These are phyloP conservation scores for Ceratobasidium sp. DNA, from an alignment of 1,284 basidiomycete genomes.

Conservation along the genomic window DNA sequence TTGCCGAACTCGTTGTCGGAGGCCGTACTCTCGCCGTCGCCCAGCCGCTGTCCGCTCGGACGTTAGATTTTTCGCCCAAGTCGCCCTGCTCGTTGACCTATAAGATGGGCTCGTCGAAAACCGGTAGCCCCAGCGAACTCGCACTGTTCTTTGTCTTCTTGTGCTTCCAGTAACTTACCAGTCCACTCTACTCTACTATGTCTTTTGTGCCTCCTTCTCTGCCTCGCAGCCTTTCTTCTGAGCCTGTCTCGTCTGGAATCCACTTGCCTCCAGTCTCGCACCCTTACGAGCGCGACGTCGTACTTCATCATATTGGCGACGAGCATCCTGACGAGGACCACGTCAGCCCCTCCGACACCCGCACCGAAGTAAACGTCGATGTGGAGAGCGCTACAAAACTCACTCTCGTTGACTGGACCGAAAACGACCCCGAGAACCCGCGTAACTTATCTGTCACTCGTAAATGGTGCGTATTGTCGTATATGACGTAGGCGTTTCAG, in stretches of 20 bases:
- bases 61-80: not conserved
- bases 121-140: slow-evolving; percentile 4
- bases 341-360: not conserved
- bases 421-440: slow-evolving; percentile 39
- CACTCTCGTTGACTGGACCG: slow-evolving; percentile 27
- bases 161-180: too few species aligned
- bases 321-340: slow-evolving; percentile 39
- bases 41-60: not conserved
- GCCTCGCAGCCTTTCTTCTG: slow-evolving; percentile 7
- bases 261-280: slow-evolving; percentile 29
- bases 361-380: slow-evolving; percentile 19
- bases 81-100: not conserved
- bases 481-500: not conserved
- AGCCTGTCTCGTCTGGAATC: slow-evolving; percentile 19
- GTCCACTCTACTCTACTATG: not conserved
- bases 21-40: not conserved
- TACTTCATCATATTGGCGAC: slow-evolving; percentile 33
- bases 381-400: slow-evolving; percentile 9
- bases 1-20: not conserved
- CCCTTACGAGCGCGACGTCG: slow-evolving; percentile 37
- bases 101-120: not conserved
- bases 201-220: slow-evolving; percentile 37
- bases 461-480: slow-evolving; percentile 9
- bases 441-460: slow-evolving; percentile 28
- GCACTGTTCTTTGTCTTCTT: not conserved